Conservation (phyloP, 805 yeast species). For the Yamadazyma endophytica region DNA sequence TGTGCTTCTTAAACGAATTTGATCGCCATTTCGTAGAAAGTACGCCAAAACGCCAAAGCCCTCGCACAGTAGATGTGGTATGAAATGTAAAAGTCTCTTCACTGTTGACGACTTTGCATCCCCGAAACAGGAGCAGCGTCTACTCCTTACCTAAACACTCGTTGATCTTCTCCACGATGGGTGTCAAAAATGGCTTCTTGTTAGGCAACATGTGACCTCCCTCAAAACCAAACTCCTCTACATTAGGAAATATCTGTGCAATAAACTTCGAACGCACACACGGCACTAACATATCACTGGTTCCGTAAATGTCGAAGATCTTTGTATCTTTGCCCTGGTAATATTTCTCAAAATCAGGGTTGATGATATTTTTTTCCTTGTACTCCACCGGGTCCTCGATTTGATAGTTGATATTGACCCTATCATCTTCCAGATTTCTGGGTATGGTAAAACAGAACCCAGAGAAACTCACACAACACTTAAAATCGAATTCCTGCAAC, state of each 20-base stretch:
- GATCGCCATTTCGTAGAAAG: too few relatives aligned
- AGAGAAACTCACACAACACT: constrained; percentile 23
- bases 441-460: constrained; percentile 34
- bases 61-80: too few relatives aligned
- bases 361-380: constrained; percentile 14
- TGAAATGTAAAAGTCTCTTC: too few relatives aligned
- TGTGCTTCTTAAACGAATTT: too few relatives aligned
- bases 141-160: constrained; percentile 3
- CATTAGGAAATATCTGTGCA: constrained; percentile 14
- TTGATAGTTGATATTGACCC: constrained; percentile 13
- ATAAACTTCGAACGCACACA: constrained; percentile 24
- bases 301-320: constrained; percentile 26
- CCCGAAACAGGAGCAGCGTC: too few relatives aligned
- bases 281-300: constrained; percentile 30
- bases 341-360: constrained; percentile 15
- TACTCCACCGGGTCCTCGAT: constrained; percentile 22
- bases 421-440: constrained; percentile 8
- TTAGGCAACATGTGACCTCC: constrained; percentile 38
- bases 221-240: constrained; percentile 21
- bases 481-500: constrained; percentile 21
- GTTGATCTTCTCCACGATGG: constrained; percentile 14
- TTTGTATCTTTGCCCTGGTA: constrained; percentile 18
- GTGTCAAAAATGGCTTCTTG: constrained; percentile 14
- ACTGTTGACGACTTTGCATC: too few relatives aligned
- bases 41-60: too few relatives aligned